Evolutionary conservation across 2,329 filamentous ascomycete species (phyloP).

Genomic region (Cercospora sojina): DNA sequence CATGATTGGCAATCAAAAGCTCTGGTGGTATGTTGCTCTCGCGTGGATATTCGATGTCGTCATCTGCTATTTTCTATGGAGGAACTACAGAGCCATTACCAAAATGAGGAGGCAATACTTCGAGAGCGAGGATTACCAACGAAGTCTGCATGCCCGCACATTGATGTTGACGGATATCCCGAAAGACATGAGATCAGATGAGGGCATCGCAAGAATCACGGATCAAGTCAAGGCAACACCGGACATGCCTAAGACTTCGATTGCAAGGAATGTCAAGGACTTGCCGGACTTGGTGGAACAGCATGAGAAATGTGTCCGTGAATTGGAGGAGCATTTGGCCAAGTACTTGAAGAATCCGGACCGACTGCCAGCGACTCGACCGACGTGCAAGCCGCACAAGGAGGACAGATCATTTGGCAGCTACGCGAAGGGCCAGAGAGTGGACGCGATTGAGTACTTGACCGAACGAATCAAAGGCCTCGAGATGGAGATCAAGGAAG

Average conservation of each 20-base stretch:
- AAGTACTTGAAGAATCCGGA: constrained; percentile 88
- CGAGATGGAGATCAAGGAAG: constrained; percentile 80
- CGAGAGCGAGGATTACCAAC: constrained; percentile 81
- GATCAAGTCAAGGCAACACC: constrained; percentile 76
- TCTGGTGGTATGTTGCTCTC: constrained; percentile 60
- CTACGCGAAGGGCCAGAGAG: constrained; percentile 67
- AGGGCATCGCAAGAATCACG: constrained; percentile 81
- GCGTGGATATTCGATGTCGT: constrained; percentile 70
- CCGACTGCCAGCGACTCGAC: constrained; percentile 72
- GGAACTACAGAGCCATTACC: constrained; percentile 76
- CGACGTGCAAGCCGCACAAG: constrained; percentile 76
- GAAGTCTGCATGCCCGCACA: constrained; percentile 72
- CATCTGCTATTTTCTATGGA: constrained; percentile 80
- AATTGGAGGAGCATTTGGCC: constrained; percentile 78
- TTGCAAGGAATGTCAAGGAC: constrained; percentile 89
- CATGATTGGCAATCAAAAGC: constrained; percentile 45
- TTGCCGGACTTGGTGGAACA: constrained; percentile 81
- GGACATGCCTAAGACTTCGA: constrained; percentile 73
- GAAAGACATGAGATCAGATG: constrained; percentile 71
- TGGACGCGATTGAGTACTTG: constrained; percentile 93
- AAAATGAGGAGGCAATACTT: constrained; percentile 75
- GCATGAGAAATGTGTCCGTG: constrained; percentile 75
- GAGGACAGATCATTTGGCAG: constrained; percentile 61
- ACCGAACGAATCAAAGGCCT: constrained; percentile 80
- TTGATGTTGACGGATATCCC: constrained; percentile 79